Evolutionary conservation across 192 early-diverging fungal species (phyloP).

Genomic region (Phlyctochytrium bullatum): DNA sequence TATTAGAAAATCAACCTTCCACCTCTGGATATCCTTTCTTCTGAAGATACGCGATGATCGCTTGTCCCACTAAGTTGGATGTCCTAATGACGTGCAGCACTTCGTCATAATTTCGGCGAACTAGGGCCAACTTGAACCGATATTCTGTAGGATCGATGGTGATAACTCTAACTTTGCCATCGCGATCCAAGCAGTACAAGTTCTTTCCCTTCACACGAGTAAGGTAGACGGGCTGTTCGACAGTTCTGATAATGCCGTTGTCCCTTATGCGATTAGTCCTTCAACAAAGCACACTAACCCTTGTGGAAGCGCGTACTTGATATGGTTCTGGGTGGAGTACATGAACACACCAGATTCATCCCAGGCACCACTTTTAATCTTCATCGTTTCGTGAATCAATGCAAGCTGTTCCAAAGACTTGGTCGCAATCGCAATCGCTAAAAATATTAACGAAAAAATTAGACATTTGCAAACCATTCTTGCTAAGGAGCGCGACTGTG

Average conservation of each 20-base stretch:
- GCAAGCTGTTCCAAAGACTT: constrained; percentile 85
- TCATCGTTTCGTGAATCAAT: constrained; percentile 94
- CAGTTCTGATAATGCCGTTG: constrained; percentile 93
- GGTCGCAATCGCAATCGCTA: constrained; percentile 83
- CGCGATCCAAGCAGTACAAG: constrained; percentile 85
- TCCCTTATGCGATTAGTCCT: constrained; percentile 72
- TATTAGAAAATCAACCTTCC: constrained; percentile 10
- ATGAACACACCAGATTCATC: constrained; percentile 88
- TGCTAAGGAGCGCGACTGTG: constrained; percentile 88
- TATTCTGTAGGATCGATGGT: constrained; percentile 98
- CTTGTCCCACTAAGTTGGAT: constrained; percentile 95
- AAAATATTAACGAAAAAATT: neutral
- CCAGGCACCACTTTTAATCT: constrained; percentile 97
- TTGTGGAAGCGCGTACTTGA: constrained; percentile 94
- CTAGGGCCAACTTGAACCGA: constrained; percentile 93
- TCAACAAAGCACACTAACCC: too few relatives aligned
- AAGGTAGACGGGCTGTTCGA: constrained; percentile 94
- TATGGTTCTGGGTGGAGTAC: constrained; percentile 97
- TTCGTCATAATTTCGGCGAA: constrained; percentile 90
- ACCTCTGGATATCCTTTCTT: constrained; percentile 99
- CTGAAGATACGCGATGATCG: constrained; percentile 98
- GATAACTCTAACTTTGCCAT: constrained; percentile 81
- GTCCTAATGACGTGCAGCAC: constrained; percentile 95
- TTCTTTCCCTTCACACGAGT: constrained; percentile 83
- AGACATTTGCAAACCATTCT: constrained; percentile 72